A percentile compares a stretch with the other conserved stretches of the same genome.
These are phyloP conservation scores for Phylloboletellus chloephorus DNA, from an alignment of 1,284 basidiomycete species.

Conservation along the genomic window DNA sequence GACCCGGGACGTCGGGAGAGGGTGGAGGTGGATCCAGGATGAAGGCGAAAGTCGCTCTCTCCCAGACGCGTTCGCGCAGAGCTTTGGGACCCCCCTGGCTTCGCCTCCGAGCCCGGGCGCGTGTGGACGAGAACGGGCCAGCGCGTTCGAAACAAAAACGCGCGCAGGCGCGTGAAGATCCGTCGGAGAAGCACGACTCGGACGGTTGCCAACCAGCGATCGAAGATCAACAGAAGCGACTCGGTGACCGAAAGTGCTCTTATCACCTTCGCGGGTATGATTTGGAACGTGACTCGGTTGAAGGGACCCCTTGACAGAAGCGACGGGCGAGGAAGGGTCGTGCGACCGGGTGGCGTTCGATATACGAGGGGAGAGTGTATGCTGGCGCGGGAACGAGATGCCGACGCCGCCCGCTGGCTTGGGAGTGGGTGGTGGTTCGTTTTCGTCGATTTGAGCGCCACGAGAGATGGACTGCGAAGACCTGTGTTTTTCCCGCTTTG, in stretches of 20 bases:
- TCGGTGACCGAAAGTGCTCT: slow-evolving; percentile 12
- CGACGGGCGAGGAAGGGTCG: neutral
- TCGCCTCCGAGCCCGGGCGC: slow-evolving; percentile 5
- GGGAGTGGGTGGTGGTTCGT: slow-evolving; percentile 14
- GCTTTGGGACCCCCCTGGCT: neutral
- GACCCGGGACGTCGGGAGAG: neutral
- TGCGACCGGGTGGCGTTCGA: slow-evolving; percentile 9
- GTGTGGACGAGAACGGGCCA: no score
- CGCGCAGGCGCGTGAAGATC: no score
- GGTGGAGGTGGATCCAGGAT: slow-evolving; percentile 13
- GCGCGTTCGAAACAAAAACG: no score
- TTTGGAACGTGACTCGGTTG: slow-evolving; percentile 6
- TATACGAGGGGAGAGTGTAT: slow-evolving; percentile 9
- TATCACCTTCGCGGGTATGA: slow-evolving; percentile 15
- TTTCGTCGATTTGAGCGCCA: slow-evolving; percentile 17
- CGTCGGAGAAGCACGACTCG: slow-evolving; percentile 18
- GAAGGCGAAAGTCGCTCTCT: slow-evolving; percentile 8
- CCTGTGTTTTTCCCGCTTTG: slow-evolving; percentile 8
- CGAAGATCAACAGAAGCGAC: slow-evolving; percentile 21
- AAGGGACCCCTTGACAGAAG: slow-evolving; percentile 6
- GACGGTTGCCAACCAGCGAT: slow-evolving; percentile 6
- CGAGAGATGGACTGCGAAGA: neutral
- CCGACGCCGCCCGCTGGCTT: neutral
- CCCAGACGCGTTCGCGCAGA: slow-evolving; percentile 11
- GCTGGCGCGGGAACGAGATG: slow-evolving; percentile 18